Base-by-base conservation (phyloP, 1,284 basidiomycete species). In the Trametes pubescens region DNA sequence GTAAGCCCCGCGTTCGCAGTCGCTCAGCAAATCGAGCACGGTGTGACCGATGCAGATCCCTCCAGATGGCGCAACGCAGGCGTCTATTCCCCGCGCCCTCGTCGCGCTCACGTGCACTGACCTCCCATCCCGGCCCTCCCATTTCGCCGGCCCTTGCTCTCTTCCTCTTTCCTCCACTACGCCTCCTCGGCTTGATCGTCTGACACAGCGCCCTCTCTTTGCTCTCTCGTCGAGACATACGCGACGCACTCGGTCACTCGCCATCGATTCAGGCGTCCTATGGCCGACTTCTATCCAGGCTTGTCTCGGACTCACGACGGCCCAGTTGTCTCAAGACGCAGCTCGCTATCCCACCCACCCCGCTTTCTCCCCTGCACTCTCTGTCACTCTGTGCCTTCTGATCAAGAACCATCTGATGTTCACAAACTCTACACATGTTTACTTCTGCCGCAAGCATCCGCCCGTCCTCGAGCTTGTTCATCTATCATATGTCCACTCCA, bases 41-140 rank as follows among this genome's bases (percentile, higher is more conserved):
- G 6, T 37, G 24, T 32, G 16, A 10, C 14, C 43, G 11, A 18
- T 24, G 29, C 48, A 10, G 2, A 13, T n/a, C 22, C 35, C 22
- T 16, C 40, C 34, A 35, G 46, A 65, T 65, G 62, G 62, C 62
- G 62, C 59, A 59, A 64, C 49, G 26, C 16, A 3, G 51, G 58
- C 59, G 61, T 26, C 37, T 56, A 22, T 46, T 13, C 44, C 24
- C 4, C 55, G 51, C 65, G 65, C 57, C 43, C 22, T 46, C 53
- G 47, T 51, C 66, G 54, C 66, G 63, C 40, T 68, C 66, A 68
- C 66, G 66, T 68, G 66, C 38, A 43, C 11, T 10, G 14, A 21
- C 21, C 47, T 18, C 5, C n/a, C 38, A 34, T 46, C n/a, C 16
- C 13, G 46, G 2, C 29, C 29, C 8, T 40, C 52, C 47, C 22